Percentiles rank a stretch among this genome's conserved stretches.
phyloP scores from a whole-genome alignment of 1,284 basidiomycete species.

The Singerocomus rubriflavus region DNA sequence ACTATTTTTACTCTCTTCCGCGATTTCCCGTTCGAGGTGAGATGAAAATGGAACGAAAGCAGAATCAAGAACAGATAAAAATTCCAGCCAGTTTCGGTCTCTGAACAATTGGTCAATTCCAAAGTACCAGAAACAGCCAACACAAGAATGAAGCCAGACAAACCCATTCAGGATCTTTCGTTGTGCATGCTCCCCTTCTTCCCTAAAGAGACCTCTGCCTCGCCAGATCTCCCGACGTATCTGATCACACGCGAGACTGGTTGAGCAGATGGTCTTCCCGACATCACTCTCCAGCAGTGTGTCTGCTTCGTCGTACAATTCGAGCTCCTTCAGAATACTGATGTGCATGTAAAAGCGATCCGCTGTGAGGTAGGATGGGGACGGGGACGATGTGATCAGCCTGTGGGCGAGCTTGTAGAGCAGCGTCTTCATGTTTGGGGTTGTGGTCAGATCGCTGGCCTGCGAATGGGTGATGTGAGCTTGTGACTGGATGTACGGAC shows the following conservation, averaged over 20 bases:
- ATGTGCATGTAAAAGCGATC: conserved; percentile 78
- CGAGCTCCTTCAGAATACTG: conserved; percentile 65
- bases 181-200: conserved; percentile 60
- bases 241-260: conserved; percentile 73
- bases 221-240: conserved; percentile 68
- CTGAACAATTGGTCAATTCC: conserved; percentile 37
- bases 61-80: conserved; percentile 67
- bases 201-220: conserved; percentile 47
- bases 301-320: conserved; percentile 66
- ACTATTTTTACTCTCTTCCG: conserved; percentile 33
- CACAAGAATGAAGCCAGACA: conserved; percentile 1
- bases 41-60: conserved; percentile 48
- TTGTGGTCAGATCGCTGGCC: conserved; percentile 63
- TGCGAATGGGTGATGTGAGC: conserved; percentile 30
- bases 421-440: conserved; percentile 57
- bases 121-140: neutral
- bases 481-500: conserved; percentile 1
- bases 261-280: conserved; percentile 62
- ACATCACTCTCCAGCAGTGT: conserved; percentile 66
- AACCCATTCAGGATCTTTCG: conserved; percentile 57
- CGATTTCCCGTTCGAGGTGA: conserved; percentile 19
- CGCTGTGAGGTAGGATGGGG: conserved; percentile 59
- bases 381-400: conserved; percentile 56
- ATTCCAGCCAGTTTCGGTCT: conserved; percentile 85
- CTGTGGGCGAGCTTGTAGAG: conserved; percentile 72